Conservation (phyloP, 78 protist species). For the Speleostelium caveatum region DNA sequence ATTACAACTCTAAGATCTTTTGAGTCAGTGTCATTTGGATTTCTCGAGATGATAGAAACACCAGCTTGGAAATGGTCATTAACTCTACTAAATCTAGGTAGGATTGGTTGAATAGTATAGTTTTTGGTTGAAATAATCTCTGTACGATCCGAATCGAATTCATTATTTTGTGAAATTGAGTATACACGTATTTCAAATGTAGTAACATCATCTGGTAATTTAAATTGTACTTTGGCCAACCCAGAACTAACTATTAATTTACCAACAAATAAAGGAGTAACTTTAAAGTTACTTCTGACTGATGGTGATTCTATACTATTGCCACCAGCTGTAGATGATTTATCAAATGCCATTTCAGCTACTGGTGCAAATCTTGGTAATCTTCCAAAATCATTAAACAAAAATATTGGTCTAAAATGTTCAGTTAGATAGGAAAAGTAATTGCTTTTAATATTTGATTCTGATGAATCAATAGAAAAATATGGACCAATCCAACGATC, state of each 20-base stretch:
- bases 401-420: too few species aligned
- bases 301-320: neutral
- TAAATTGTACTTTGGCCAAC: neutral
- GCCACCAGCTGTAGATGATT: neutral
- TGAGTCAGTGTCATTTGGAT: neutral
- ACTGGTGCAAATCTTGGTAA: neutral
- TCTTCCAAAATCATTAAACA: neutral
- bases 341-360: neutral
- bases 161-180: neutral
- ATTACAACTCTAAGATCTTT: neutral
- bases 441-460: neutral
- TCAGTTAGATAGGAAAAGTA: too few species aligned
- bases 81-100: constrained; percentile 63
- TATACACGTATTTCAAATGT: constrained; percentile 35
- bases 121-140: constrained; percentile 28
- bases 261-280: constrained; percentile 49
- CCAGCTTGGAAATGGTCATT: constrained; percentile 58
- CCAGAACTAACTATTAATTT: constrained; percentile 20
- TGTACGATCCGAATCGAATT: constrained; percentile 1
- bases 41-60: neutral
- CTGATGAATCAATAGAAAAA: neutral
- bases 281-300: constrained; percentile 14
- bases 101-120: constrained; percentile 27
- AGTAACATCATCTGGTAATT: constrained; percentile 59
- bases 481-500: neutral